Conservation (phyloP, 805 yeast genomes). For the Monosporozyma unispora region DNA sequence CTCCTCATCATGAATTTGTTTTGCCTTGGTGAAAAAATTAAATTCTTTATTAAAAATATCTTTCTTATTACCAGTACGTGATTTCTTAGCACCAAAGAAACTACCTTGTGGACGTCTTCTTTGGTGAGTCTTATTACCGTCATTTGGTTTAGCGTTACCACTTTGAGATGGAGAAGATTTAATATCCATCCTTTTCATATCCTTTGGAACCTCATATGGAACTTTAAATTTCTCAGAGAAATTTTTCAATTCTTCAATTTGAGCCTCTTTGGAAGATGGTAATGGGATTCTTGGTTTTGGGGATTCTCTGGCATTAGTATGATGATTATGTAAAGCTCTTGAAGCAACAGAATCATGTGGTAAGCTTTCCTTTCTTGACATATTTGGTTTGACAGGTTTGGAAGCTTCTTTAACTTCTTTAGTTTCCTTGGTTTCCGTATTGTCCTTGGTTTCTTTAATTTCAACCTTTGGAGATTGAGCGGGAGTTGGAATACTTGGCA, state of each 20-base stretch:
- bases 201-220: constrained; percentile 47
- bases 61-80: constrained; percentile 26
- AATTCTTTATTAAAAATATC: constrained; percentile 36
- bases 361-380: not conserved
- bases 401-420: not conserved
- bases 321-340: constrained; percentile 3
- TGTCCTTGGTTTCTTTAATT: not conserved
- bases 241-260: constrained; percentile 60
- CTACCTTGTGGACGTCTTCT: constrained; percentile 23
- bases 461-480: not conserved
- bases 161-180: not conserved
- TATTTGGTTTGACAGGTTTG: not conserved
- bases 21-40: constrained; percentile 44
- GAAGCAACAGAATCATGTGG: not conserved
- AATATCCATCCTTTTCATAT: constrained; percentile 11
- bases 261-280: constrained; percentile 38
- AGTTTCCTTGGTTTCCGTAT: not conserved
- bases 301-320: constrained; percentile 2
- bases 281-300: constrained; percentile 6
- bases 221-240: constrained; percentile 78
- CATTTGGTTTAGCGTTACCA: not conserved
- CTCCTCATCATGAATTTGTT: constrained; percentile 28
- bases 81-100: constrained; percentile 35
- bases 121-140: constrained; percentile 13
- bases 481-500: not conserved